Base-by-base conservation (phyloP, 2,329 filamentous ascomycete species). In the Orbilia ellipsospora region DNA sequence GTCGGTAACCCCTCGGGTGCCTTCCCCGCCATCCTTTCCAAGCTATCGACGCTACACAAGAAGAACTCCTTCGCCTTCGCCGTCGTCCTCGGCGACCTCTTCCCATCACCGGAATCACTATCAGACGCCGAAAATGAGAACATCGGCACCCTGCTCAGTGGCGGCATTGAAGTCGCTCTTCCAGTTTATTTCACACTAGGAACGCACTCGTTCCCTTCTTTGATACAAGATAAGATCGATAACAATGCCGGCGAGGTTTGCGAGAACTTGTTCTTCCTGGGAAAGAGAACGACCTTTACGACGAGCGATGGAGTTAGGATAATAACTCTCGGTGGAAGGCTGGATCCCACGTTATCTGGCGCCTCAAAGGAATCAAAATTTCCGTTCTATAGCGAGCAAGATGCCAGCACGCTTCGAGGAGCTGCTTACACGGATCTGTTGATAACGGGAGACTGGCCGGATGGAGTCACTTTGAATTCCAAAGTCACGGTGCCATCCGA, bases 171-270 rank as follows among this genome's bases (percentile, higher is more conserved):
- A 20, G 85, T 98, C 3, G 90, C 94, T 2, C 84, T 98, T 0
- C 90, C 94, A 0, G 96, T 91, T 7, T 99, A 99, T 83, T 99
- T 98, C 81, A 92, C 92, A 1, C 86, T 97, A 74, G 93, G 92
- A 78, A 89, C 85, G 44, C 86, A 86, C 55, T 84, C 90, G n/a
- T 85, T 99, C 4, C 95, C 95, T 0, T 82, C 85, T 2, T 83
- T 85, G 31, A 87, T 97, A 20, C 85, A 91, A 18, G 88, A 91
- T 80, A 93, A 89, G 81, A 86, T 98, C 62, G 87, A 92, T 80
- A 87, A 87, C 40, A 88, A 91, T 77, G 90, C 77, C 15, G 77
- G 78, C 18, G 88, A 90, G 80, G 86, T 99, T 16, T 97, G 93
- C 81, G 87, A 90, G n/a, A 98, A 99, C 81, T 87, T 99, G 10